Evolutionary conservation across 345 rosid species (phyloP).

Genomic region (Cardiospermum halicacabum): DNA sequence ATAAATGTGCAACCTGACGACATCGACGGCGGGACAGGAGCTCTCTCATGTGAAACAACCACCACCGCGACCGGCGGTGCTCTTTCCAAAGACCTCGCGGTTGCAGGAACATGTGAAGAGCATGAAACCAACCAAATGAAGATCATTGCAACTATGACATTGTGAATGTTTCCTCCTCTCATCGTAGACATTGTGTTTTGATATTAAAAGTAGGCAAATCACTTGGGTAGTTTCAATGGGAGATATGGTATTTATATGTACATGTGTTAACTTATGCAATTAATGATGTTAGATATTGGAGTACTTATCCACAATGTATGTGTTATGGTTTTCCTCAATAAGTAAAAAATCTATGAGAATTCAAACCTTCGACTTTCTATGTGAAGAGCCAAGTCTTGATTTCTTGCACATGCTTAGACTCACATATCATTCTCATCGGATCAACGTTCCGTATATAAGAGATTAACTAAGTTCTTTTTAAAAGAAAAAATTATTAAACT

Average conservation of each 20-base stretch:
- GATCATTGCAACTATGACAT: too few relatives aligned
- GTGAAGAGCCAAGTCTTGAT: not conserved
- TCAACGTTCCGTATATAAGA: too few relatives aligned
- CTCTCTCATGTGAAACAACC: not conserved
- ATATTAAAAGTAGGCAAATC: too few relatives aligned
- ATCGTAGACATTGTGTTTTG: too few relatives aligned
- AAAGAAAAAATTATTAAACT: too few relatives aligned
- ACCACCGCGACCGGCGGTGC: not conserved
- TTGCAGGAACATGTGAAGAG: not conserved
- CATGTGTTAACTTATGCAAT: not conserved
- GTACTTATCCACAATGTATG: not conserved
- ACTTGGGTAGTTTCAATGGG: too few relatives aligned
- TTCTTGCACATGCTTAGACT: not conserved
- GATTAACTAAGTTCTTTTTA: too few relatives aligned
- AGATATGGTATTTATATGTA: not conserved
- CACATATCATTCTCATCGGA: too few relatives aligned
- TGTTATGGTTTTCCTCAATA: not conserved
- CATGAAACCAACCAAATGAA: not conserved
- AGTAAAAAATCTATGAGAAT: not conserved
- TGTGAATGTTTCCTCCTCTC: too few relatives aligned
- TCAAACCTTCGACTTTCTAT: not conserved
- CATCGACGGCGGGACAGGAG: not conserved
- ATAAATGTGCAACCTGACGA: not conserved
- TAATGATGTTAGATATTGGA: not conserved
- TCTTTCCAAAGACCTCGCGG: not conserved